Conservation (phyloP, 1,284 basidiomycete species). For the Tetrapyrgos nigripes region DNA sequence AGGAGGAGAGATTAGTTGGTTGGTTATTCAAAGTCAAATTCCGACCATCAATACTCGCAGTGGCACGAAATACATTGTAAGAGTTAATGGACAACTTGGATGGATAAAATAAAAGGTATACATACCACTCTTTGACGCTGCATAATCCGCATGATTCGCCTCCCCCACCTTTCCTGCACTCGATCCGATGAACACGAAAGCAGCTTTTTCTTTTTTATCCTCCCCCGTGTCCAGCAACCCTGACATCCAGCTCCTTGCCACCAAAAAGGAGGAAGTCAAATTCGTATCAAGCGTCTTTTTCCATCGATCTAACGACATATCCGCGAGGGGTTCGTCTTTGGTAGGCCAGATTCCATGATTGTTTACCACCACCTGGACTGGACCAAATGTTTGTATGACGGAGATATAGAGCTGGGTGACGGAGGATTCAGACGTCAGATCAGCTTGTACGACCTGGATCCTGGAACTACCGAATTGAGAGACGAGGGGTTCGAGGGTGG, state of each 20-base stretch:
- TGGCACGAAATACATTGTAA: too few species aligned
- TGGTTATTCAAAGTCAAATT: too few species aligned
- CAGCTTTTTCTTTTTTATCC: constrained; percentile 54
- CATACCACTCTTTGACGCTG: constrained; percentile 63
- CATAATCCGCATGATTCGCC: constrained; percentile 69
- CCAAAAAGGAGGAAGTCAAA: constrained; percentile 20
- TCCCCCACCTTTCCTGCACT: constrained; percentile 79
- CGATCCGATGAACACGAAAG: constrained; percentile 72
- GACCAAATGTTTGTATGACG: background rate
- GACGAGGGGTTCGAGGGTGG: constrained; percentile 51
- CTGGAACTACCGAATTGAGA: constrained; percentile 40
- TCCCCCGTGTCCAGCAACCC: constrained; percentile 45
- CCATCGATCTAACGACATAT: background rate
- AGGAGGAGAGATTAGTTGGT: too few species aligned
- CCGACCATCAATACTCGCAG: too few species aligned
- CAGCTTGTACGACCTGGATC: constrained; percentile 35
- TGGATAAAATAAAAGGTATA: background rate
- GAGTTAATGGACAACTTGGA: too few species aligned
- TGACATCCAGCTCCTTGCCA: constrained; percentile 65
- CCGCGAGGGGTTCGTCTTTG: background rate
- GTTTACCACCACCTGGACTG: background rate
- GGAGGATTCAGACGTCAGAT: background rate
- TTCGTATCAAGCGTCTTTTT: constrained; percentile 36
- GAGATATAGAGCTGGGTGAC: background rate
- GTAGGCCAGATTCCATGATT: constrained; percentile 5